Evolutionary conservation across 345 rosid species (phyloP), one percentile per base, ranked within the genome.

Genomic region (Gossypium australe): DNA sequence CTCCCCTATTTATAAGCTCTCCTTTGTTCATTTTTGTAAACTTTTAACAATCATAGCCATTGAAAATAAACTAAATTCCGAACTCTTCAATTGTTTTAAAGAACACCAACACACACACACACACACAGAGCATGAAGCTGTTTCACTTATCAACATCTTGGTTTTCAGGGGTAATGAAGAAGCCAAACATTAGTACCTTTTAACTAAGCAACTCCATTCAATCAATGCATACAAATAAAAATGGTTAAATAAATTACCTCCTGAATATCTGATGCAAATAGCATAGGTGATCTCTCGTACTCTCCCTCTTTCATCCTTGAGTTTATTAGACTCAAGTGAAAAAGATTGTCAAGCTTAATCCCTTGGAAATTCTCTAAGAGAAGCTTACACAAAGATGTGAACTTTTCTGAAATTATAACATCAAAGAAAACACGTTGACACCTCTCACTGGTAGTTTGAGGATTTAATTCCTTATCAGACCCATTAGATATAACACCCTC

Each of bases 291-390:
- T 17, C 20, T 34, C 72, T 88, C 98, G 85, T 95, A 95, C 52
- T 76, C 80, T 79, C 97, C 98, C 38, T 87, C 88, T 81, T 85
- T 89, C 99, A 91, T 90, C 84, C 88, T 89, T 68, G 80, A 78
- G 80, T 91, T 79, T 84, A 95, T 81, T 67, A 78, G 70, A 77
- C 70, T 82, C 66, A 88, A 85, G 83, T 87, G 78, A 22, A 85
- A 76, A 67, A 95, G 44, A 51, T 80, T 81, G 69, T 87, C 94
- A 61, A 80, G 68, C 82, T 86, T 89, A 76, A 78, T 77, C 62
- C 88, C 98, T 83, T 87, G 84, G 80, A 93, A 84, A 83, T 88
- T 89, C 81, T 90, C 94, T 60, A 79, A 78, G 12, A 95, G 78
- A 73, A 93, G 85, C 84, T 89, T 89, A 79, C 90, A 93, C 29